phyloP scores from a whole-genome alignment of 2,329 filamentous ascomycete species.

The Gnomoniopsis sp. region DNA sequence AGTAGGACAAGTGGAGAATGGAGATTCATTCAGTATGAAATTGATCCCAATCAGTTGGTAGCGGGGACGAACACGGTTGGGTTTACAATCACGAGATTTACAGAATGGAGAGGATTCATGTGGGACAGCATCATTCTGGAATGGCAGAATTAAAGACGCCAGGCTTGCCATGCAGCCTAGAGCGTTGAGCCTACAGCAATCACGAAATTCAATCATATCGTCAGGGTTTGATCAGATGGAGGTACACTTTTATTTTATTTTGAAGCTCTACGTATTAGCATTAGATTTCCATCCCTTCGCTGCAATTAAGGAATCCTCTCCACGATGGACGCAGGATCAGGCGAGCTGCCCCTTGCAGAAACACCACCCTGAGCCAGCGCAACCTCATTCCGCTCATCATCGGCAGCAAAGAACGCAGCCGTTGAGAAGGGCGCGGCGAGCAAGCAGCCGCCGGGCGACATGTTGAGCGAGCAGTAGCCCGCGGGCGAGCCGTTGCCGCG shows the following conservation, averaged over 20 bases:
- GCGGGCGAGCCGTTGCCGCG: slow-evolving; percentile 18
- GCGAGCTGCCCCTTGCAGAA: slow-evolving; percentile 20
- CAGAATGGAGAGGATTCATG: slow-evolving; percentile 27
- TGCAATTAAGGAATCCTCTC: slow-evolving; percentile 3
- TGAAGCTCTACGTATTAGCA: not conserved
- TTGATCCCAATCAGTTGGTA: slow-evolving; percentile 21
- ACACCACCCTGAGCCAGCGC: slow-evolving; percentile 32
- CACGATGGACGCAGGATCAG: slow-evolving; percentile 4
- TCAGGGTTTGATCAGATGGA: no score
- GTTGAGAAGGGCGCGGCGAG: slow-evolving; percentile 31
- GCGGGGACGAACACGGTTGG: slow-evolving; percentile 24
- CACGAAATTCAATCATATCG: no score
- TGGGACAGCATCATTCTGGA: slow-evolving; percentile 27
- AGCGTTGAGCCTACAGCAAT: no score
- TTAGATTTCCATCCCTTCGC: not conserved
- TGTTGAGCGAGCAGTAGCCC: slow-evolving; percentile 26
- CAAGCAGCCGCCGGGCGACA: slow-evolving; percentile 26
- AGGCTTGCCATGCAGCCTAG: not conserved
- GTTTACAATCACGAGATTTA: slow-evolving; percentile 25
- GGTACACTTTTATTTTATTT: no score
- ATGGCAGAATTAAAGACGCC: slow-evolving; percentile 21
- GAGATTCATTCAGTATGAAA: slow-evolving; percentile 39
- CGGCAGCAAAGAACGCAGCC: slow-evolving; percentile 29
- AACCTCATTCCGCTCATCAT: slow-evolving; percentile 28
- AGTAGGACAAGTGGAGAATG: slow-evolving; percentile 45